These are phyloP conservation scores for Vigna hirtella DNA, from an alignment of 306 rosid genomes.

Conservation along the genomic window DNA sequence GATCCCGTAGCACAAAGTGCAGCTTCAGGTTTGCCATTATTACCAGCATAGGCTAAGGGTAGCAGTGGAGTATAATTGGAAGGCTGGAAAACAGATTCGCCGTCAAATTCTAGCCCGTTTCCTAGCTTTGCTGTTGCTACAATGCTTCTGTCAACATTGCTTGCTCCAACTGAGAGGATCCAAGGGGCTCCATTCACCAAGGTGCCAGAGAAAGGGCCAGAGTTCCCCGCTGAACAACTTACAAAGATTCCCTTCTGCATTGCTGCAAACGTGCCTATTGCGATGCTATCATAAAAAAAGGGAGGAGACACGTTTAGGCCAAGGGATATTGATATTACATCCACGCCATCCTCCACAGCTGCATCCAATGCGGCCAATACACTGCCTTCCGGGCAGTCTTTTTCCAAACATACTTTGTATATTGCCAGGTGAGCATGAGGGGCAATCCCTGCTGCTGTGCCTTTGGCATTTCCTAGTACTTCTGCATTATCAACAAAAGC, in stretches of 20 bases:
- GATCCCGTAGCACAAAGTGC: conserved; percentile 58
- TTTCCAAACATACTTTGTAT: conserved; percentile 53
- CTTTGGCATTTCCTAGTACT: conserved; percentile 71
- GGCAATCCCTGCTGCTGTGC: conserved; percentile 80
- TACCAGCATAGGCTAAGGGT: conserved; percentile 67
- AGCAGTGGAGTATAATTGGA: conserved; percentile 42
- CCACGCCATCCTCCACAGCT: conserved; percentile 68
- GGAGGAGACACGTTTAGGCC: conserved; percentile 45
- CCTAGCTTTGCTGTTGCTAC: conserved; percentile 59
- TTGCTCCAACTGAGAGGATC: conserved; percentile 75
- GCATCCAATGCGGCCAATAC: conserved; percentile 56
- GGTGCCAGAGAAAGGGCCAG: conserved; percentile 55
- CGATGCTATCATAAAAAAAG: conserved; percentile 55
- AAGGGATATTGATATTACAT: conserved; percentile 73
- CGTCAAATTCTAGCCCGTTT: conserved; percentile 51
- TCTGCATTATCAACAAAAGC: conserved; percentile 57
- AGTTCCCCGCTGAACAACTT: conserved; percentile 72
- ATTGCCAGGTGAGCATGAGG: conserved; percentile 74
- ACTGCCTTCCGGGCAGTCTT: conserved; percentile 48
- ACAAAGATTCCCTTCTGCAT: conserved; percentile 76
- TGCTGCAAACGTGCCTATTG: conserved; percentile 74
- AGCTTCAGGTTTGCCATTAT: conserved; percentile 53
- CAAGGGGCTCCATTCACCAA: conserved; percentile 75
- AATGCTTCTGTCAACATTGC: conserved; percentile 64
- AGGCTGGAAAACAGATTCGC: conserved; percentile 63